These are phyloP conservation scores for Pestalotiopsis sp. DNA, from an alignment of 2,329 filamentous ascomycete species.

Conservation along the genomic window DNA sequence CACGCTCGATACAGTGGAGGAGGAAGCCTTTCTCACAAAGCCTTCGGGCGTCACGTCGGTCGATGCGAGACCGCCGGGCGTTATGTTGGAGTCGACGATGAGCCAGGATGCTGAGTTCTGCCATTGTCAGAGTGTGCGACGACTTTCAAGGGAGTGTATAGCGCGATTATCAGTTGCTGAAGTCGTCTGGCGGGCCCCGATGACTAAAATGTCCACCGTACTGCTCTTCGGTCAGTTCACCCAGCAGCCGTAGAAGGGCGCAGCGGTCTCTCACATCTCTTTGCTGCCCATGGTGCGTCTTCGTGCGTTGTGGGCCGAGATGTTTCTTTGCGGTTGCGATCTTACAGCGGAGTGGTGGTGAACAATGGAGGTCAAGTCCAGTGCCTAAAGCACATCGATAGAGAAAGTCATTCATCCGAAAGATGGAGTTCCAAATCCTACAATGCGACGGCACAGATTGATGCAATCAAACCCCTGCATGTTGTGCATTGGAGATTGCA, in stretches of 20 bases:
- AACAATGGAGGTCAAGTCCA: too few species aligned
- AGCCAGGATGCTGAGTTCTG: slow-evolving; percentile 93
- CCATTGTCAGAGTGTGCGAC: slow-evolving; percentile 19
- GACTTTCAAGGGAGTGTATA: slow-evolving; percentile 28
- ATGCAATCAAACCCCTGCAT: too few species aligned
- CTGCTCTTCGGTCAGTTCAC: slow-evolving; percentile 42
- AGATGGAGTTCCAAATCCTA: too few species aligned
- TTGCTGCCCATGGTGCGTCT: background rate
- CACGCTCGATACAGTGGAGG: background rate
- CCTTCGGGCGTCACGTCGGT: slow-evolving; percentile 94
- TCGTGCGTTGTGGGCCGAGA: too few species aligned
- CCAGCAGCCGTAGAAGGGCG: background rate
- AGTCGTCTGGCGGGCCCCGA: slow-evolving; percentile 97
- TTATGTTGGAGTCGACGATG: slow-evolving; percentile 90
- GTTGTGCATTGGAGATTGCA: too few species aligned
- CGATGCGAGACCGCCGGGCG: slow-evolving; percentile 90
- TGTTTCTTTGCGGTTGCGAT: too few species aligned
- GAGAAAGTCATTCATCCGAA: too few species aligned
- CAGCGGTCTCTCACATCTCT: background rate
- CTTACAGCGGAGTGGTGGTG: too few species aligned
- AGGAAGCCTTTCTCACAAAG: slow-evolving; percentile 69
- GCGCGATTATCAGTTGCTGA: slow-evolving; percentile 79
- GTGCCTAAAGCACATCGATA: too few species aligned
- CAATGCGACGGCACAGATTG: too few species aligned
- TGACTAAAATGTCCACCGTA: slow-evolving; percentile 94